Evolutionary conservation across 495 filamentous ascomycete genomes (phyloP), one percentile per base, ranked within the genome.

Genomic region (Aspergillus egyptiacus): DNA sequence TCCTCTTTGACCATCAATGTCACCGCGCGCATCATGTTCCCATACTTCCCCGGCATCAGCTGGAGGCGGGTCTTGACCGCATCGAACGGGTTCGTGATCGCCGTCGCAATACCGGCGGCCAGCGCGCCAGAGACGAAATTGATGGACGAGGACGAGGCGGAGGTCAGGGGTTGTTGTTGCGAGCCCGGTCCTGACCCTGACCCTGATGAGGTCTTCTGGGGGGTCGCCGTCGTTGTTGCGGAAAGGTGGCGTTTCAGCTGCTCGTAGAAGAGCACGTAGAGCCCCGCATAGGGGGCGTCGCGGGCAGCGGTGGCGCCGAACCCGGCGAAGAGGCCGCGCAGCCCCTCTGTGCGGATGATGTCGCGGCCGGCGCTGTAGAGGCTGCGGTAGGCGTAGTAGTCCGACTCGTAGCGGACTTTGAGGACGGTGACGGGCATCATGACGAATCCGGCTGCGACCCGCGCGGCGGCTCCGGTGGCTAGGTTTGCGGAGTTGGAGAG

Each of bases 351-450:
- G 11, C 69, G 71, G 11, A 86, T 58, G 25, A 99, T 97, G 56
- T 91, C 86, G 11, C 70, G 76, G 3, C 75, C 79, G 0, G 94
- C 93, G 25, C 76, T 71, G 20, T 73, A 61, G 15, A 99, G 72
- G 5, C 86, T 88, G n/a, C 73, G 73, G 70, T 99, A 99, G 23
- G 75, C 67, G 72, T 96, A 99, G 36, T 87, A 70, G 46, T 76
- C 85, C 7, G 81, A 86, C 61, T 99, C 93, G 61, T 93, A 97
- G 37, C 93, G 87, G 8, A 99, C 94, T 62, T 99, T 99, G 61
- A 99, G 79, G 25, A 97, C 86, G 2, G 93, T 99, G 44, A 97
- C 80, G 6, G 93, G 93, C 90, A 96, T 97, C 71, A 97, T 83
- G 33, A 95, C 68, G 61, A 95, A 85, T 9, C 93, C 93, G 0